Percentiles rank a stretch among this genome's conserved stretches.
Conservation (phyloP, 2,329 filamentous ascomycete species). For the Aspergillus bombycis region DNA sequence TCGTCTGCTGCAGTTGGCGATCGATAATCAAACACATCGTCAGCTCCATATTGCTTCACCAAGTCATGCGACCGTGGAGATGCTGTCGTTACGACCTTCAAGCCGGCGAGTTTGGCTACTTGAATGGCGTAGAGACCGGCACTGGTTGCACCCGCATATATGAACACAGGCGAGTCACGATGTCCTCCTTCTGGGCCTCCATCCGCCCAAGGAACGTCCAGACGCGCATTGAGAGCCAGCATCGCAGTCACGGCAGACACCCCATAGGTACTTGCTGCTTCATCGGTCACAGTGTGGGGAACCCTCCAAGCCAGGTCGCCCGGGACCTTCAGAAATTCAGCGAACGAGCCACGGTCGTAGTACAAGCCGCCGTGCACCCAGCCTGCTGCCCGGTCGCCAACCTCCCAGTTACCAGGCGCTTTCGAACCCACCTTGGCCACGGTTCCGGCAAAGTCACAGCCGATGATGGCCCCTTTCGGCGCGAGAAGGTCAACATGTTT, state of each 20-base stretch:
- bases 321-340: neutral
- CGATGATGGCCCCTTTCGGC: conserved; percentile 43
- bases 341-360: neutral
- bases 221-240: neutral
- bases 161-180: conserved; percentile 4
- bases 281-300: neutral
- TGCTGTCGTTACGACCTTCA: conserved; percentile 12
- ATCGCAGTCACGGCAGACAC: neutral
- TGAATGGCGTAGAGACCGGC: conserved; percentile 16
- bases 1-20: neutral
- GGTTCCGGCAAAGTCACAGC: conserved; percentile 56
- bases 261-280: neutral
- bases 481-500: conserved; percentile 46
- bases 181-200: neutral
- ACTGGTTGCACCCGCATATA: conserved; percentile 14
- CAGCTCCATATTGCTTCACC: conserved; percentile 14
- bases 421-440: conserved; percentile 31
- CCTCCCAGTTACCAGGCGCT: neutral
- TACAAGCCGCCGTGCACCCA: conserved; percentile 7
- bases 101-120: conserved; percentile 14
- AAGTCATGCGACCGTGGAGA: conserved; percentile 18
- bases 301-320: neutral
- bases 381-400: conserved; percentile 9
- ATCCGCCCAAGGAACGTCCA: neutral
- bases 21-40: neutral